Percentiles rank a stretch among this genome's conserved stretches.
phyloP scores from a whole-genome alignment of 2,329 filamentous ascomycete genomes.

The Aspergillus fijiensis region DNA sequence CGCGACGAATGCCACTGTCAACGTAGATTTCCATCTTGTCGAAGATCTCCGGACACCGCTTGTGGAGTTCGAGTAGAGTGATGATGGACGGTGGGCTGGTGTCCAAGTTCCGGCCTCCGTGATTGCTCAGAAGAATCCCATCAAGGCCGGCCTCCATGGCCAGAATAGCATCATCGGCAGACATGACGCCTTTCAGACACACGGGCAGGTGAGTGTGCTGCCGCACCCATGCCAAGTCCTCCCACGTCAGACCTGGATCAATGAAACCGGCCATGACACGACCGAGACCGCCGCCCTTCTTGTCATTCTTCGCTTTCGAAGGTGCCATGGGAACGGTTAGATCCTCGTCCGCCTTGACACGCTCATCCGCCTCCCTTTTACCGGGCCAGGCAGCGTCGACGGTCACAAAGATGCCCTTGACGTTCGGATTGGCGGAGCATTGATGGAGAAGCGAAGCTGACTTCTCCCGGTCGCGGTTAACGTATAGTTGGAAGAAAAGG shows the following conservation, averaged over 20 bases:
- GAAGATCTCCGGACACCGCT: constrained; percentile 51
- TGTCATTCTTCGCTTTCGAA: constrained; percentile 49
- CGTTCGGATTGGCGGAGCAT: constrained; percentile 43
- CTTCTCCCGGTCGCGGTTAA: constrained; percentile 52
- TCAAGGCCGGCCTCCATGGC: constrained; percentile 53
- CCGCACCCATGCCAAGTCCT: constrained; percentile 55
- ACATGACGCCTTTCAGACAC: constrained; percentile 60
- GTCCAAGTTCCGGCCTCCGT: constrained; percentile 58
- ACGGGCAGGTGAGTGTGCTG: constrained; percentile 51
- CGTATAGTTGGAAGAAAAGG: constrained; percentile 58
- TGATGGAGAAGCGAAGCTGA: constrained; percentile 48
- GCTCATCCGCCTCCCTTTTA: constrained; percentile 59
- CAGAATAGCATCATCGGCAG: constrained; percentile 54
- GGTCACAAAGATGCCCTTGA: constrained; percentile 52
- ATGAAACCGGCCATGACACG: constrained; percentile 54
- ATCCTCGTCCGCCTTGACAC: constrained; percentile 49
- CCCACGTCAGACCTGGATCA: constrained; percentile 54
- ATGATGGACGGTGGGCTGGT: constrained; percentile 52
- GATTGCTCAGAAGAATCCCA: constrained; percentile 59
- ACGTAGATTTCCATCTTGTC: constrained; percentile 53
- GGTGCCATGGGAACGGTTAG: constrained; percentile 47
- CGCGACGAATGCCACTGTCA: constrained; percentile 55
- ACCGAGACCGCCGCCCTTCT: constrained; percentile 55
- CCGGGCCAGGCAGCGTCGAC: constrained; percentile 57
- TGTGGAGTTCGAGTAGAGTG: constrained; percentile 54